Conservation (phyloP, 495 filamentous ascomycete species). For the Xylaria palmicola region DNA sequence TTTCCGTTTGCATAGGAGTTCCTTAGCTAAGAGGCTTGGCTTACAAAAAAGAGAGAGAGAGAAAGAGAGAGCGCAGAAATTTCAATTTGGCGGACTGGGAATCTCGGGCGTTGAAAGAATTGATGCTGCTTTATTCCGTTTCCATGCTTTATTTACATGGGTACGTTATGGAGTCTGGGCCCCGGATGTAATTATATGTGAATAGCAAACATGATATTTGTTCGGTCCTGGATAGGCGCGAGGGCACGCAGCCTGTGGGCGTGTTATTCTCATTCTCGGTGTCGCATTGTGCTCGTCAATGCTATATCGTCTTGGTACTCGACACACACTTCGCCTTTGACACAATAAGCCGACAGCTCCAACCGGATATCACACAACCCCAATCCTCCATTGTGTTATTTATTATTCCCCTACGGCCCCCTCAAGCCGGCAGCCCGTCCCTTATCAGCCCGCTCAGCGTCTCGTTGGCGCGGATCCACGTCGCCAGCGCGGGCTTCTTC, state of each 20-base stretch:
- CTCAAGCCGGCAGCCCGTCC: conserved; percentile 30
- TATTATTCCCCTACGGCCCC: neutral
- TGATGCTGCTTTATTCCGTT: neutral
- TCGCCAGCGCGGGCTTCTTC: conserved; percentile 20
- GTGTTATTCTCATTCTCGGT: no score
- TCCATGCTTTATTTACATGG: neutral
- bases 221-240: neutral
- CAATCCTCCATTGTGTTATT: no score
- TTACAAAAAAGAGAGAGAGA: neutral
- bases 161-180: neutral
- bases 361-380: no score
- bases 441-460: conserved; percentile 32
- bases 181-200: conserved; percentile 3
- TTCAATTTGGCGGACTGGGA: neutral
- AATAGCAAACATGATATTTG: neutral
- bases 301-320: no score
- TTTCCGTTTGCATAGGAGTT: neutral
- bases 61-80: neutral
- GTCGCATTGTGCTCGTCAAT: no score
- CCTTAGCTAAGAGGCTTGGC: neutral
- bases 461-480: conserved; percentile 29
- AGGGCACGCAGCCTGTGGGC: neutral
- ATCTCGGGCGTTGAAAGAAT: neutral
- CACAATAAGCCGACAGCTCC: no score
- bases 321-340: no score